phyloP scores from a whole-genome alignment of 2,329 filamentous ascomycete genomes.

The Rasamsonia emersonii region DNA sequence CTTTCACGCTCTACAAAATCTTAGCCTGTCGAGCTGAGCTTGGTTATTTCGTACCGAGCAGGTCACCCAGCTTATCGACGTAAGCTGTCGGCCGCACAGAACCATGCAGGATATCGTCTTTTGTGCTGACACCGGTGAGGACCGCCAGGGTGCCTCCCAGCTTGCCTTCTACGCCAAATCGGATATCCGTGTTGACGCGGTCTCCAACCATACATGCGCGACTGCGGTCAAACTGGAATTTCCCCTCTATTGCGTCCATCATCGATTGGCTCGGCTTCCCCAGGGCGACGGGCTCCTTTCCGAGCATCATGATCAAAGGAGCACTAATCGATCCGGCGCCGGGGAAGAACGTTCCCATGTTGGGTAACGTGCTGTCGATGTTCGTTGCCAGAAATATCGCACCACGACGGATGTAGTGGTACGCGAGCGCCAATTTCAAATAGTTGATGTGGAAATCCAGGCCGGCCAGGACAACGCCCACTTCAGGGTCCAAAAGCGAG shows the following conservation, averaged over 20 bases:
- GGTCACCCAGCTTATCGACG: constrained; percentile 73
- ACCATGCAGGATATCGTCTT: constrained; percentile 73
- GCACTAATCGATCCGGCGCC: constrained; percentile 78
- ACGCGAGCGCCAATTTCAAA: constrained; percentile 75
- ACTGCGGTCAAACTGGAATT: constrained; percentile 77
- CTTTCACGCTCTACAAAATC: too few species aligned
- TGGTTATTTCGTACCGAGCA: constrained; percentile 36
- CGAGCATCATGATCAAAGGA: constrained; percentile 64
- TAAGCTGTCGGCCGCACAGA: constrained; percentile 71
- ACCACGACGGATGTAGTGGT: constrained; percentile 73
- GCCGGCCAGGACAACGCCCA: constrained; percentile 80
- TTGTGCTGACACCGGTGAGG: constrained; percentile 74
- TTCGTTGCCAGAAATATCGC: constrained; percentile 91
- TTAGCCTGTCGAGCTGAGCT: too few species aligned
- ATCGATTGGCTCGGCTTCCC: constrained; percentile 97
- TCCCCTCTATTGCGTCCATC: constrained; percentile 98
- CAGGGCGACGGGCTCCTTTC: constrained; percentile 63
- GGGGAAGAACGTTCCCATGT: constrained; percentile 74
- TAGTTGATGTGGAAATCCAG: constrained; percentile 96
- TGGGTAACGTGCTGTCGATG: constrained; percentile 80
- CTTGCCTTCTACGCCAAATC: constrained; percentile 84
- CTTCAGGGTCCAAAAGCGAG: constrained; percentile 71
- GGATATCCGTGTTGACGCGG: constrained; percentile 87
- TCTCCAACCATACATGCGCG: constrained; percentile 95
- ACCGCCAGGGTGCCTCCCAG: constrained; percentile 88